Evolutionary conservation across 1,139 yeast genomes (phyloP), one percentile per base, ranked within the genome.

Genomic region (Saccharomyces hybrid): DNA sequence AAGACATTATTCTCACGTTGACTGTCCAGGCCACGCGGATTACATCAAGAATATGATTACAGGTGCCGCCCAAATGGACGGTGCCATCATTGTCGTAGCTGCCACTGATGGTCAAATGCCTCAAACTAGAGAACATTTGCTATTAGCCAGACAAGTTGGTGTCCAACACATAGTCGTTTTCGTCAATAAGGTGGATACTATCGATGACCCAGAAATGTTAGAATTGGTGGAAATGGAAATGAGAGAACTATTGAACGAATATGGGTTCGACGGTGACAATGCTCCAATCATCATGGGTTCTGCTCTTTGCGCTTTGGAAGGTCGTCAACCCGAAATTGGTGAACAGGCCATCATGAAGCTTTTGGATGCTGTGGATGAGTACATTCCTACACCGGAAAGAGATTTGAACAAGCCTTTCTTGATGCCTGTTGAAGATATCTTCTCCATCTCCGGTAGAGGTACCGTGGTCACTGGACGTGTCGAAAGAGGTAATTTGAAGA

Each of bases 81-180:
- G 98, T 80, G 99, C 98, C 64, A 91, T 93, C 69, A 91, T 93
- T 78, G 99, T 93, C 62, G 99, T 93, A 75, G 98, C 98, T 70
- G 99, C 99, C 61, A 81, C 96, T 57, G 99, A 93, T 72, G 99
- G 99, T 71, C 97, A 91, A 78, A 93, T 93, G 99, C 98, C 97
- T 71, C 99, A 93, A 80, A 95, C 99, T 66, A 88, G 97, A 80
- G 99, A 93, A 79, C 99, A 93, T 78, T 81, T 93, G 79, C 79
- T 93, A 75, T 84, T 93, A 71, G 99, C 99, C 61, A 90, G 98
- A 81, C 99, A 93, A 80, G 98, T 93, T 72, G 99, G 99, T 82
- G 96, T 93, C 65, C 96, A 93, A 78, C 82, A 90, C 77, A 83
- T 93, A 73, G 97, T 93, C 74, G 99, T 93, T 54, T 93, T 88